Evolutionary conservation across 495 filamentous ascomycete genomes (phyloP).

Genomic region (Schizothecium vesticola): DNA sequence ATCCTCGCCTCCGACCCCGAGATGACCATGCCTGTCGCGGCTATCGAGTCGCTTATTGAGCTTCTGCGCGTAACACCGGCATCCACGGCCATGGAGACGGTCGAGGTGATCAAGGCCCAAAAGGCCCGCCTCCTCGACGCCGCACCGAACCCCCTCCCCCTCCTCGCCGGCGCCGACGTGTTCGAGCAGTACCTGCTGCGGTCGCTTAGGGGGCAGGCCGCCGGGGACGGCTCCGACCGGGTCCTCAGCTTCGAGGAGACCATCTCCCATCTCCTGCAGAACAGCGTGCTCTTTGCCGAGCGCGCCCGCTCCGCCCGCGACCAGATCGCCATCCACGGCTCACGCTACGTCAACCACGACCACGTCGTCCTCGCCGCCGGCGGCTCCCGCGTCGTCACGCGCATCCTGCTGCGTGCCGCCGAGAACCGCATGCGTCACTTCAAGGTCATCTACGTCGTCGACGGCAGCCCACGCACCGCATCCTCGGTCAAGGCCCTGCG

Average conservation of each 20-base stretch:
- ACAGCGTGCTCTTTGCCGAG: conserved; percentile 76
- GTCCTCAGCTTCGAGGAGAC: conserved; percentile 73
- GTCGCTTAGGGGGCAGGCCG: conserved; percentile 44
- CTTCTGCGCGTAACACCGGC: conserved; percentile 70
- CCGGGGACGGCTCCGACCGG: conserved; percentile 43
- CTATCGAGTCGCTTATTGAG: conserved; percentile 87
- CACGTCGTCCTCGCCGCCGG: conserved; percentile 80
- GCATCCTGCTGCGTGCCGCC: conserved; percentile 67
- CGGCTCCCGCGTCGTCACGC: conserved; percentile 75
- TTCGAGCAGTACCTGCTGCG: conserved; percentile 87
- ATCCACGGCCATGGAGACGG: conserved; percentile 86
- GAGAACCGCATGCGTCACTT: conserved; percentile 57
- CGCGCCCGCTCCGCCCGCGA: conserved; percentile 81
- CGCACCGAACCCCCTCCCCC: conserved; percentile 80
- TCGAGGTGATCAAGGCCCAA: conserved; percentile 72
- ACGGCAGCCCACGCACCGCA: conserved; percentile 41
- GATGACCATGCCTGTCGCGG: conserved; percentile 90
- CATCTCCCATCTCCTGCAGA: conserved; percentile 72
- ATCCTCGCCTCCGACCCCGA: conserved; percentile 63
- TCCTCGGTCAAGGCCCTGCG: conserved; percentile 63
- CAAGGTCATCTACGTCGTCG: conserved; percentile 81
- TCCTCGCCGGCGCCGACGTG: conserved; percentile 89
- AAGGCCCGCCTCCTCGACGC: conserved; percentile 60
- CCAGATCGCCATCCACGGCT: conserved; percentile 74
- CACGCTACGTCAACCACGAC: conserved; percentile 69